Conservation (phyloP, 768 basidiomycete species). For the Mycena albidolilacea region DNA sequence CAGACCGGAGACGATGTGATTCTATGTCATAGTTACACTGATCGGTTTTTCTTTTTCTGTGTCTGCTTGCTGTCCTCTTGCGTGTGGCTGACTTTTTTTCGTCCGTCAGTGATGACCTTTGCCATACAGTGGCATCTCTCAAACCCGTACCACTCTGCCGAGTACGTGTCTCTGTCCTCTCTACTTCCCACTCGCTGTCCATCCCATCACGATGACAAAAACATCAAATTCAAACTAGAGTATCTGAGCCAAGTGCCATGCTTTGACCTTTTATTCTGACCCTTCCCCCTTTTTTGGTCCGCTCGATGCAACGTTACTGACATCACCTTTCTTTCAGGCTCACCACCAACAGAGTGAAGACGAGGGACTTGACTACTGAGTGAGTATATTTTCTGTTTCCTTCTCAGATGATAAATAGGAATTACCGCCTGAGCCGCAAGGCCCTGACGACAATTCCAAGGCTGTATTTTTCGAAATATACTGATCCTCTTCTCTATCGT, state of each 20-base stretch:
- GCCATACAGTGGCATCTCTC: no score
- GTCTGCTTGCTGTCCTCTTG: conserved; percentile 22
- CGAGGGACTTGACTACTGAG: conserved; percentile 34
- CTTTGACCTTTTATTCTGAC: conserved; percentile 81
- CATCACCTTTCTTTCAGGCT: conserved; percentile 22
- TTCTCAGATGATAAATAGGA: conserved; percentile 78
- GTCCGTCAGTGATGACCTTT: background rate
- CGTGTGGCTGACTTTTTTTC: conserved; percentile 23
- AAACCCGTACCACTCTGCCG: background rate
- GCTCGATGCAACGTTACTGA: conserved; percentile 20
- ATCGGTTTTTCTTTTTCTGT: conserved; percentile 59
- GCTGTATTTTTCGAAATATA: conserved; percentile 79
- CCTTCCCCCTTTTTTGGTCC: conserved; percentile 11
- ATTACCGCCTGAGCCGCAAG: conserved; percentile 85
- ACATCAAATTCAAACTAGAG: conserved; percentile 88
- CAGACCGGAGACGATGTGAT: conserved; percentile 67
- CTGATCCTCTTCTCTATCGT: conserved; percentile 58
- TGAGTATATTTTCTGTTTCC: conserved; percentile 49
- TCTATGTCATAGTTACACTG: conserved; percentile 95
- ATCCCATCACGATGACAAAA: conserved; percentile 65
- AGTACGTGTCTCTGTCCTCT: conserved; percentile 28
- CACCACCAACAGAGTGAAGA: background rate
- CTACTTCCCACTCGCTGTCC: conserved; percentile 9
- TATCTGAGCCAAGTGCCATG: conserved; percentile 86
- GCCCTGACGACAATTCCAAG: conserved; percentile 83